These are phyloP conservation scores for Tylopilus sp. DNA, from an alignment of 768 basidiomycete genomes.

Conservation along the genomic window DNA sequence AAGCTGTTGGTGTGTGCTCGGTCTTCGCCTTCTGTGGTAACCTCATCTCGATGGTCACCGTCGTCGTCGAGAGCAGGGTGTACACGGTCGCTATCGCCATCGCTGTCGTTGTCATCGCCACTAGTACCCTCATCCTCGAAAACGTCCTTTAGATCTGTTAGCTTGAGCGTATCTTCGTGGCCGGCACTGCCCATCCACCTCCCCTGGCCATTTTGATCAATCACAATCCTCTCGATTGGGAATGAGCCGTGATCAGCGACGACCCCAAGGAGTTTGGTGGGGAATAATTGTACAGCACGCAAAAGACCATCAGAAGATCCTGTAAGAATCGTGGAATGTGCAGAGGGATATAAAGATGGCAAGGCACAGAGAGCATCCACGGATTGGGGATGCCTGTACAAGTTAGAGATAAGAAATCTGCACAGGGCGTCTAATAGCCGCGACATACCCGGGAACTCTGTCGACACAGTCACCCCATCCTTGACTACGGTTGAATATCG, in stretches of 20 bases:
- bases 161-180: slow-evolving; percentile 80
- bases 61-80: slow-evolving; percentile 22
- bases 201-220: slow-evolving; percentile 53
- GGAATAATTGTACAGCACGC: slow-evolving; percentile 81
- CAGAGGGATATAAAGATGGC: slow-evolving; percentile 56
- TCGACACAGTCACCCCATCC: slow-evolving; percentile 95
- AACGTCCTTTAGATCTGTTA: slow-evolving; percentile 81
- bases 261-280: slow-evolving; percentile 86
- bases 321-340: slow-evolving; percentile 73
- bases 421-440: background rate
- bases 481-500: slow-evolving; percentile 81
- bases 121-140: slow-evolving; percentile 43
- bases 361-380: slow-evolving; percentile 82
- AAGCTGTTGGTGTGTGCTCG: slow-evolving; percentile 7
- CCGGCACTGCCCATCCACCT: slow-evolving; percentile 93
- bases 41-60: slow-evolving; percentile 17
- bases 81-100: slow-evolving; percentile 17
- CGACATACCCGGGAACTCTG: slow-evolving; percentile 73
- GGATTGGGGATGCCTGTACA: slow-evolving; percentile 81
- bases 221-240: slow-evolving; percentile 82
- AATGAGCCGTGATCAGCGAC: slow-evolving; percentile 91
- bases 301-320: slow-evolving; percentile 92
- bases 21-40: slow-evolving; percentile 6
- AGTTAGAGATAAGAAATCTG: slow-evolving; percentile 11
- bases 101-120: slow-evolving; percentile 10